Base-by-base conservation (phyloP, 2,329 filamentous ascomycete species). In the Pestalotiopsis sp. region DNA sequence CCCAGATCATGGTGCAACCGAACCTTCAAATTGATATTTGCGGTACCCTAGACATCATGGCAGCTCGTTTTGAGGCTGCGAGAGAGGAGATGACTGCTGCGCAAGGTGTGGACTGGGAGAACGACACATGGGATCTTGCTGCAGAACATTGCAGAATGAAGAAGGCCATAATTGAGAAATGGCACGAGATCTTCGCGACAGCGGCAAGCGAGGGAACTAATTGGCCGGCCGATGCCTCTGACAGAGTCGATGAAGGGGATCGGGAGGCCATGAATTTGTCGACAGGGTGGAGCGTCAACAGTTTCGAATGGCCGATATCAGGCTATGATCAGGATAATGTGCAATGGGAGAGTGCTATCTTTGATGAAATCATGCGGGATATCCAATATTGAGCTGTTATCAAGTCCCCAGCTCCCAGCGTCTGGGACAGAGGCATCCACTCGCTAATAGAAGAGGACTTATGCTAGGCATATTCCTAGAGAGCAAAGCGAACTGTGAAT, bases 311-410 rank as follows among this genome's bases (percentile, higher is more conserved):
- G 59, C 59, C 13, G 59, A 36, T 4, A 31, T 20, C 59, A 20
- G 59, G 31, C 59, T 17, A n/a, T 36, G 25, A 38, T 12, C 59
- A 39, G 25, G 36, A 62, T 6, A 62, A 62, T 39, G 13, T 62
- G 27, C 59, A 62, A 4, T 62, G 59, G 59, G 59, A 62, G 31
- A 36, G 20, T 39, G 59, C 25, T 62, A 31, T 62, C 9, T 62
- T 62, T 62, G 59, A 62, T 62, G 59, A 62, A n/a, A 31, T 62
- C 14, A 62, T 62, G 59, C 59, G 31, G 25, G 59, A 62, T 20
- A 62, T 62, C 17, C 59, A 62, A 20, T 13, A 5, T 31, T 14
- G 59, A 39, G 59, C 59, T 62, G 4, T 62, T 4, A n/a, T 36
- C 59, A 62, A 62, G 52, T 6, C 31, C 23, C 23, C 23, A 23